Base-by-base conservation (phyloP, 2,329 filamentous ascomycete genomes). In the Phaeosphaeria sp. region DNA sequence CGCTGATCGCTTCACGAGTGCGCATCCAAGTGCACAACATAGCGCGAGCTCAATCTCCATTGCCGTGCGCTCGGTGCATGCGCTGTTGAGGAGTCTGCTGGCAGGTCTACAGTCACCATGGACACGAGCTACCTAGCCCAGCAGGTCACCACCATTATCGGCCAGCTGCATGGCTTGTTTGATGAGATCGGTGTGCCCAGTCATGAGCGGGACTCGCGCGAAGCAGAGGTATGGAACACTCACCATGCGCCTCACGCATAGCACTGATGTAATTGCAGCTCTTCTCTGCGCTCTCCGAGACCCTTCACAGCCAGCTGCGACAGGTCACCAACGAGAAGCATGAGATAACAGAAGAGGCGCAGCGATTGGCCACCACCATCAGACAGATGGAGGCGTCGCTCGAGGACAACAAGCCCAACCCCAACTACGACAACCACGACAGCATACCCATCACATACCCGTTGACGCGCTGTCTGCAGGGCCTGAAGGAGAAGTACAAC, bases 131-230 rank as follows among this genome's bases (percentile, higher is more conserved):
- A 96, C 79, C 84, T 98, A 75, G 91, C 92, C 69, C 92, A 96
- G 78, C 95, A 98, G 86, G 92, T 99, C 80, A 95, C 92, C 67
- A 92, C 87, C 72, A 97, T 97, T 74, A 93, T 98, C 76, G 88
- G 87, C 78, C 93, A 97, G 80, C 86, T 99, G 60, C 94, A 98
- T 79, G 91, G 90, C 65, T 86, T 98, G 56, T 99, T 97, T 73
- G 95, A 99, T 77, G 94, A 99, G 76, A 99, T 99, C 72, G 95
- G 95, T 58, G 91, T 99, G n/a, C 87, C 94, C 25, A 88, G 83
- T 72, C 93, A 97, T 87, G 95, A 98, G 78, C 90, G 95, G 72
- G 93, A 98, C 75, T 85, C 87, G 50, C 86, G 95, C 71, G 94
- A 98, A 76, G 87, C 91, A 75, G 92, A 97, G 88, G 93, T 96